phyloP scores from a whole-genome alignment of 2,329 filamentous ascomycete genomes.

The Raffaelea ambrosiae region DNA sequence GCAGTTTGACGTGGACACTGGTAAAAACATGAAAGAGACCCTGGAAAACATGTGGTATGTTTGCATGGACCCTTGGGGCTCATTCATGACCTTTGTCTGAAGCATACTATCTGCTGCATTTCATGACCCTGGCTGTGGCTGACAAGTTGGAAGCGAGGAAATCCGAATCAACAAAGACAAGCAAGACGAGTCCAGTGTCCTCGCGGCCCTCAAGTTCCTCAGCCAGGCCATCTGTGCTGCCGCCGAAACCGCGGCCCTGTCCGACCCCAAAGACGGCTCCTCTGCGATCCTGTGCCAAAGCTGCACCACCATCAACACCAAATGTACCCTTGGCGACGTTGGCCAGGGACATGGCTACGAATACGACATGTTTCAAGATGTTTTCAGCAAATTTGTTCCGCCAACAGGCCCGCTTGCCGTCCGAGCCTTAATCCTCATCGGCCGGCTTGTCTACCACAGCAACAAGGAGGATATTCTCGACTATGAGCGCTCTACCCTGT shows the following conservation, averaged over 20 bases:
- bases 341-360: too few species aligned
- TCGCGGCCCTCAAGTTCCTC: constrained; percentile 4
- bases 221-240: constrained; percentile 7
- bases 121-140: background rate
- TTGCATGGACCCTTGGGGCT: too few species aligned
- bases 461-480: constrained; percentile 3
- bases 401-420: constrained; percentile 6
- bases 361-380: too few species aligned
- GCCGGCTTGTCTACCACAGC: constrained; percentile 9
- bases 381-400: background rate
- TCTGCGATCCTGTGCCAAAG: background rate
- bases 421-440: constrained; percentile 5
- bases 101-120: background rate
- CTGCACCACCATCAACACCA: too few species aligned
- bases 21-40: constrained; percentile 2
- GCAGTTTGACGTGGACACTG: constrained; percentile 3
- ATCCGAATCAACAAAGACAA: background rate
- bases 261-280: constrained; percentile 3
- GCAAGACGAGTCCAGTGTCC: constrained; percentile 1
- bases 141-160: background rate
- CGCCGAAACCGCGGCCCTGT: constrained; percentile 3
- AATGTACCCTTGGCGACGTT: too few species aligned
- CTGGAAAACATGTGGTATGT: constrained; percentile 8
- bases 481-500: constrained; percentile 10
- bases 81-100: too few species aligned